Evolutionary conservation across 2,329 filamentous ascomycete genomes (phyloP).

Genomic region (Aspergillus pseudoglaucus): DNA sequence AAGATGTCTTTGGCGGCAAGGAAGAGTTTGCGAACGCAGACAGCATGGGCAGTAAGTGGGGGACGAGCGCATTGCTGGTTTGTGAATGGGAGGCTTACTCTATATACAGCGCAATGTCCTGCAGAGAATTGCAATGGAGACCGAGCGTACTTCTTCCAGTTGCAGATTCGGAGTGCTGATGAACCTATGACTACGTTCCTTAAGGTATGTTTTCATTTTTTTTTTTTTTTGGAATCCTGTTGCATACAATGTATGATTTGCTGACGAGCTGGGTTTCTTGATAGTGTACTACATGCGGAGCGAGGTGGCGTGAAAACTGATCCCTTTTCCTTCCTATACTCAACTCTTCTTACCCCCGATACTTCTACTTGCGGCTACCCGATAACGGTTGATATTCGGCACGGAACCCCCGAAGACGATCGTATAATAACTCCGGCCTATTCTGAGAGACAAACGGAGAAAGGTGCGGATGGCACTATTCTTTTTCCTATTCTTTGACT

Average conservation of each 20-base stretch:
- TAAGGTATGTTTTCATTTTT: slow-evolving; percentile 65
- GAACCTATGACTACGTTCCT: slow-evolving; percentile 98
- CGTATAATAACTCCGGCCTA: not conserved
- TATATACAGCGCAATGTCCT: slow-evolving; percentile 64
- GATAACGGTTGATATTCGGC: too few relatives aligned
- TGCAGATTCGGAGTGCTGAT: slow-evolving; percentile 96
- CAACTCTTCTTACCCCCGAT: too few relatives aligned
- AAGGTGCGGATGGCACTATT: not conserved
- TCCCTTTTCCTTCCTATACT: not conserved
- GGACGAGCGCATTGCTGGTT: not conserved
- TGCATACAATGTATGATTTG: slow-evolving; percentile 7
- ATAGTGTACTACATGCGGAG: slow-evolving; percentile 42
- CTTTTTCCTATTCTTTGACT: not conserved
- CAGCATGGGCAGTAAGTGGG: slow-evolving; percentile 57
- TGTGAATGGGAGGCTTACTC: slow-evolving; percentile 7
- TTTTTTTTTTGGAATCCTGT: slow-evolving; percentile 9
- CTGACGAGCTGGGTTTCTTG: slow-evolving; percentile 14
- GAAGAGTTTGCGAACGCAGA: slow-evolving; percentile 89
- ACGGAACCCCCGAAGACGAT: too few relatives aligned
- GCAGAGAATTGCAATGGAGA: slow-evolving; percentile 72
- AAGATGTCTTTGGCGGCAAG: slow-evolving; percentile 83
- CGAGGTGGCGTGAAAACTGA: slow-evolving; percentile 46
- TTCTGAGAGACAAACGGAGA: not conserved
- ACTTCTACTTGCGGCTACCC: too few relatives aligned
- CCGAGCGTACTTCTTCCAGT: slow-evolving; percentile 88